phyloP scores from a whole-genome alignment of 495 filamentous ascomycete genomes.

The Letharia columbiana region DNA sequence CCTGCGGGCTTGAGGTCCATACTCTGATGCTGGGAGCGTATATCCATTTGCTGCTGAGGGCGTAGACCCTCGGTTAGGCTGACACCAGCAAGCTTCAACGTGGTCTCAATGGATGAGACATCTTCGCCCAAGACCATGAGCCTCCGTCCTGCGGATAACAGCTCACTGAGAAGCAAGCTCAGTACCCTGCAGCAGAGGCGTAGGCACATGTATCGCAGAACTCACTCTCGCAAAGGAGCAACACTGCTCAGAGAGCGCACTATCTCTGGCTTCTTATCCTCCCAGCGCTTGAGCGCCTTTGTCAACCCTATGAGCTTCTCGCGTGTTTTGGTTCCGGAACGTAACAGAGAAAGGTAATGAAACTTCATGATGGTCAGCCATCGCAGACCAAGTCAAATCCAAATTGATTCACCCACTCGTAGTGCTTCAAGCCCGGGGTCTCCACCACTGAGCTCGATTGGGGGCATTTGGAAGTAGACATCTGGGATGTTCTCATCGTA shows the following conservation, averaged over 20 bases:
- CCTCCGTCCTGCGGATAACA: constrained; percentile 18
- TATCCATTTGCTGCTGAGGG: constrained; percentile 5
- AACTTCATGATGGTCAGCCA: constrained; percentile 27
- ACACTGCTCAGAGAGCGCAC: constrained; percentile 17
- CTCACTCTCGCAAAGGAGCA: constrained; percentile 20
- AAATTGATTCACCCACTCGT: constrained; percentile 24
- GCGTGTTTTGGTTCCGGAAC: constrained; percentile 22
- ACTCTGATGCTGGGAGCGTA: background rate
- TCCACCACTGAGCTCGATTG: constrained; percentile 27
- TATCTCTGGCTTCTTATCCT: constrained; percentile 21
- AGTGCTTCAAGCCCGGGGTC: constrained; percentile 31
- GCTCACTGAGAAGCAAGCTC: constrained; percentile 9
- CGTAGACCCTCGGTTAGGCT: constrained; percentile 6
- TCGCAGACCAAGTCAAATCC: background rate
- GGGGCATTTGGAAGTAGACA: constrained; percentile 32
- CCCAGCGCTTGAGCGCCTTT: constrained; percentile 19
- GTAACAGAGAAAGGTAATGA: constrained; percentile 34
- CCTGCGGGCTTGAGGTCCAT: background rate
- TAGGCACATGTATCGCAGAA: background rate
- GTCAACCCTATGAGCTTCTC: constrained; percentile 13
- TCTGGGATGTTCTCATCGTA: constrained; percentile 34
- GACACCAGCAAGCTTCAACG: constrained; percentile 15
- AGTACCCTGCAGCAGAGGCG: background rate
- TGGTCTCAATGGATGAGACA: constrained; percentile 21
- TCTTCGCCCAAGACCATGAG: constrained; percentile 20